A percentile compares a stretch with the other conserved stretches of the same genome.
These are phyloP conservation scores for Terfezia boudieri DNA, from an alignment of 495 filamentous ascomycete species.

Conservation along the genomic window DNA sequence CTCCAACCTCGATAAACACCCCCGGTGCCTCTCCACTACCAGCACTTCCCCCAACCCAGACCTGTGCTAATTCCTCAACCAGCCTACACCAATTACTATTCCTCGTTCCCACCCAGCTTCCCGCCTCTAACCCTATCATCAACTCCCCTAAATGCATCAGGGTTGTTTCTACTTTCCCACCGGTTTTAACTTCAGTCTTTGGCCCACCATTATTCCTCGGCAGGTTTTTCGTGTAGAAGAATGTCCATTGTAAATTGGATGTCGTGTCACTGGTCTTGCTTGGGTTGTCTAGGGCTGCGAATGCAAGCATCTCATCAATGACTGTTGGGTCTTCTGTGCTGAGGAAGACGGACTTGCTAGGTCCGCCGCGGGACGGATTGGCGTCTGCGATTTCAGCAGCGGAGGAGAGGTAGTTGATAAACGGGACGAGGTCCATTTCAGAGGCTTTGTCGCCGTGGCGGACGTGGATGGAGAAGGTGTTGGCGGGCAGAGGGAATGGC, in stretches of 20 bases:
- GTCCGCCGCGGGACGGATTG: conserved; percentile 2
- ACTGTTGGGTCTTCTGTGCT: conserved; percentile 10
- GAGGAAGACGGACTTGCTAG: conserved; percentile 6
- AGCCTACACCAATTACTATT: neutral
- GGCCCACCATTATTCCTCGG: neutral
- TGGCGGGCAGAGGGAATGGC: conserved; percentile 2
- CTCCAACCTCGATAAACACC: neutral
- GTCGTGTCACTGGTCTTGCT: neutral
- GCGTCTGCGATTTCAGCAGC: conserved; percentile 3
- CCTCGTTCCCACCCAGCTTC: neutral
- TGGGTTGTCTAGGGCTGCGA: neutral
- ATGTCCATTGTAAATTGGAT: neutral
- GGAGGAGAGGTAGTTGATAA: conserved; percentile 3
- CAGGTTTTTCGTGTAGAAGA: neutral
- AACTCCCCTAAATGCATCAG: neutral
- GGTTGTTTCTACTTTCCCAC: neutral
- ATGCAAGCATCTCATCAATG: neutral
- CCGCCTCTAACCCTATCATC: neutral
- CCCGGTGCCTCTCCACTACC: neutral
- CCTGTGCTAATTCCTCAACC: neutral
- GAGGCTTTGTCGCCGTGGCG: conserved; percentile 6
- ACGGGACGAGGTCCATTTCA: conserved; percentile 6
- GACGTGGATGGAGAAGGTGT: conserved; percentile 10
- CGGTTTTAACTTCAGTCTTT: neutral
- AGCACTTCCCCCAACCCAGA: neutral